These are phyloP conservation scores for Forsythia suspensa DNA, from an alignment of 257 asterid species.

Conservation along the genomic window DNA sequence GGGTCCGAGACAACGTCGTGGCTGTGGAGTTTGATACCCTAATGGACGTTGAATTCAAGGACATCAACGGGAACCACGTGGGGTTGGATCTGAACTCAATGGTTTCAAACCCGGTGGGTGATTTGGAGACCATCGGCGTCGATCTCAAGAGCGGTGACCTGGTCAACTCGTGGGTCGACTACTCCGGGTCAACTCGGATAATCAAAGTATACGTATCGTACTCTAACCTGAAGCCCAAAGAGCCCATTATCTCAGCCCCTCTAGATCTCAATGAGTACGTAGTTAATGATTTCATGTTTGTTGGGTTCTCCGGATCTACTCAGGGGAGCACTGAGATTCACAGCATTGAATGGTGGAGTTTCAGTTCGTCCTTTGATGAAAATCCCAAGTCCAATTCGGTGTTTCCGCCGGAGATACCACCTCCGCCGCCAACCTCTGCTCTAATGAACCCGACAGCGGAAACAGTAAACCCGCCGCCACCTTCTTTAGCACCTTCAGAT, in stretches of 20 bases:
- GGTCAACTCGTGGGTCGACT: slow-evolving; percentile 79
- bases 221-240: slow-evolving; percentile 69
- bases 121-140: slow-evolving; percentile 52
- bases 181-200: slow-evolving; percentile 48
- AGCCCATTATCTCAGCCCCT: slow-evolving; percentile 47
- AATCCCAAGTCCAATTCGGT: slow-evolving; percentile 36
- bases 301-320: slow-evolving; percentile 79
- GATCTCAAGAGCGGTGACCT: slow-evolving; percentile 81
- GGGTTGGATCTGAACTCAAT: slow-evolving; percentile 78
- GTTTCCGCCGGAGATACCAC: slow-evolving; percentile 23
- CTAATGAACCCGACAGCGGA: slow-evolving; percentile 56
- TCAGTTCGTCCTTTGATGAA: slow-evolving; percentile 59
- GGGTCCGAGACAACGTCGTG: slow-evolving; percentile 45
- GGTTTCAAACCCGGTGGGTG: slow-evolving; percentile 52
- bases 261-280: slow-evolving; percentile 51
- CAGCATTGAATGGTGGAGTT: slow-evolving; percentile 83
- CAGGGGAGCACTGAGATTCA: slow-evolving; percentile 90
- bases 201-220: slow-evolving; percentile 63
- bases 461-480: slow-evolving; percentile 37
- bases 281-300: slow-evolving; percentile 63
- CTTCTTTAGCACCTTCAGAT: slow-evolving; percentile 36
- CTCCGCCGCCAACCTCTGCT: slow-evolving; percentile 44
- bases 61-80: slow-evolving; percentile 75
- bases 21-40: slow-evolving; percentile 79
- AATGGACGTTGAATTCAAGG: slow-evolving; percentile 78